phyloP scores from a whole-genome alignment of 2,329 filamentous ascomycete species.

The Calonectria multiphialidica region DNA sequence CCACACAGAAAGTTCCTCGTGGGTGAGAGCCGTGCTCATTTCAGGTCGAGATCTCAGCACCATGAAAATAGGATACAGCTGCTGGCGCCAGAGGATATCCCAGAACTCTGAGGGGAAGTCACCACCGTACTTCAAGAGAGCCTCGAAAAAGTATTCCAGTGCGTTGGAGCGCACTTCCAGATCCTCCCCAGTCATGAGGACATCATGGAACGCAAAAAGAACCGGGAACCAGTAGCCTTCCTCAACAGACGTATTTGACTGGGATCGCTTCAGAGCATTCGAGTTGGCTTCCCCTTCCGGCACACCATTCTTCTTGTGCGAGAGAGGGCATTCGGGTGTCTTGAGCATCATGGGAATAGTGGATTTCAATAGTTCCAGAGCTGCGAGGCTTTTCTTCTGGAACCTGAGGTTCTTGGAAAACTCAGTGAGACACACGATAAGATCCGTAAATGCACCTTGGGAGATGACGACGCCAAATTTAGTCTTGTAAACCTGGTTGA shows the following conservation, averaged over 20 bases:
- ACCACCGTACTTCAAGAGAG: slow-evolving; percentile 88
- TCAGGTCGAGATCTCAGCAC: slow-evolving; percentile 96
- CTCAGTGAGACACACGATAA: slow-evolving; percentile 95
- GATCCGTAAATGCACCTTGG: slow-evolving; percentile 95
- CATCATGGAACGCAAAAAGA: slow-evolving; percentile 97
- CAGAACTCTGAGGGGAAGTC: slow-evolving; percentile 96
- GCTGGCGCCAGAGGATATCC: slow-evolving; percentile 97
- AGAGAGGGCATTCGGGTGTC: slow-evolving; percentile 94
- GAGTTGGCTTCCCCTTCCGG: slow-evolving; percentile 58
- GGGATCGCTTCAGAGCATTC: slow-evolving; percentile 64
- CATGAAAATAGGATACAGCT: slow-evolving; percentile 98
- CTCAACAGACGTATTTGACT: slow-evolving; percentile 87
- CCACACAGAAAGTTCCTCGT: slow-evolving; percentile 98
- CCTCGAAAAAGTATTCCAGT: slow-evolving; percentile 96
- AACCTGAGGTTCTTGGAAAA: slow-evolving; percentile 99
- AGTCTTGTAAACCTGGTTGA: slow-evolving; percentile 94
- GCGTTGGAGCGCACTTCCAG: slow-evolving; percentile 93
- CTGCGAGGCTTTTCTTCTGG: slow-evolving; percentile 97
- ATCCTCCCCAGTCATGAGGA: slow-evolving; percentile 98
- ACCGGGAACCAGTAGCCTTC: slow-evolving; percentile 99
- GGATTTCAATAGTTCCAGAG: slow-evolving; percentile 93
- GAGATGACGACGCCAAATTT: slow-evolving; percentile 96
- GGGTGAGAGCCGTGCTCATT: slow-evolving; percentile 94
- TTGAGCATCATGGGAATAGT: slow-evolving; percentile 95
- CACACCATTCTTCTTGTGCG: slow-evolving; percentile 65